A percentile compares a stretch with the other conserved stretches of the same genome.
phyloP scores from a whole-genome alignment of 495 filamentous ascomycete species.

The Xylaria sp. region DNA sequence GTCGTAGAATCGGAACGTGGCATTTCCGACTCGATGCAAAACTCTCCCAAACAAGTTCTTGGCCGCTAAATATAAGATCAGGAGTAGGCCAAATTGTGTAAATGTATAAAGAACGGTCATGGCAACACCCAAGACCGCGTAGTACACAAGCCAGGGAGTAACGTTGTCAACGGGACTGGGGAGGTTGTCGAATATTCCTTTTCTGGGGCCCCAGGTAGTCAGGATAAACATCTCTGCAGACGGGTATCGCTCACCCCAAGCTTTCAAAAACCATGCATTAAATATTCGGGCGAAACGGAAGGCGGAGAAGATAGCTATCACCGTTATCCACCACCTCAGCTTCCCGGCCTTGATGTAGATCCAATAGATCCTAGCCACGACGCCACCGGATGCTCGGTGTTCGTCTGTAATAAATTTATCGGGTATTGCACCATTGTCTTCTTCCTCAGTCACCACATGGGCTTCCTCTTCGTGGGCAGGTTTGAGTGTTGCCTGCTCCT shows the following conservation, averaged over 20 bases:
- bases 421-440: conserved; percentile 61
- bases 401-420: conserved; percentile 87
- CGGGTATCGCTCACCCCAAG: conserved; percentile 81
- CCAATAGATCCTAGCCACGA: conserved; percentile 78
- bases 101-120: conserved; percentile 63
- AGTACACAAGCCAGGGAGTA: conserved; percentile 73
- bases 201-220: conserved; percentile 25
- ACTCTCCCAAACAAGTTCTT: conserved; percentile 72
- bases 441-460: conserved; percentile 43
- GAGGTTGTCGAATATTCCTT: conserved; percentile 57
- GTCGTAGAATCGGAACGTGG: conserved; percentile 88
- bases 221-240: conserved; percentile 3
- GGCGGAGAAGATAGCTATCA: conserved; percentile 63
- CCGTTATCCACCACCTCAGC: conserved; percentile 70
- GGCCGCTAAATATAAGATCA: conserved; percentile 78
- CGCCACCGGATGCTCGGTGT: conserved; percentile 74
- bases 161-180: conserved; percentile 73
- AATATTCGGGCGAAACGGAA: conserved; percentile 66
- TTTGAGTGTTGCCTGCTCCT: conserved; percentile 39
- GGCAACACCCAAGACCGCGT: conserved; percentile 64
- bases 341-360: conserved; percentile 80
- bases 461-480: conserved; percentile 43
- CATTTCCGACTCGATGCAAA: conserved; percentile 72
- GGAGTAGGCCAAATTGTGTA: conserved; percentile 65
- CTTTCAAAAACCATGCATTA: conserved; percentile 82